Conservation (phyloP, 306 rosid genomes). For the Cucumis hystrix region DNA sequence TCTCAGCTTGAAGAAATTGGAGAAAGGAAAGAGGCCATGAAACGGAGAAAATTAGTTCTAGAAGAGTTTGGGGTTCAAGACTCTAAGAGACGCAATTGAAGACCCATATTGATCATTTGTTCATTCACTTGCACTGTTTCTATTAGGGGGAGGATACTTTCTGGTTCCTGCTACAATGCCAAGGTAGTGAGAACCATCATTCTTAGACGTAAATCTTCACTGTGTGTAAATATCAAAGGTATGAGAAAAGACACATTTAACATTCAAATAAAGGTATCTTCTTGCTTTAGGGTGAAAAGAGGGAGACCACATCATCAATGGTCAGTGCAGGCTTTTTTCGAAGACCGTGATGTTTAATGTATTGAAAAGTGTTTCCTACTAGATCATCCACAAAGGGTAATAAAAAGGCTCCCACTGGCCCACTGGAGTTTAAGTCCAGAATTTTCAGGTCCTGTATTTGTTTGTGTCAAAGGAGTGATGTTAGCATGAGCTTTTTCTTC, state of each 20-base stretch:
- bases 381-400: constrained; percentile 38
- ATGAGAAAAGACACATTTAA: constrained; percentile 57
- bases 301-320: constrained; percentile 58
- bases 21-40: constrained; percentile 54
- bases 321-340: constrained; percentile 72
- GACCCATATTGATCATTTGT: constrained; percentile 50
- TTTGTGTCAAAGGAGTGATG: constrained; percentile 2
- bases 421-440: constrained; percentile 28
- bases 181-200: constrained; percentile 58
- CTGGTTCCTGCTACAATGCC: constrained; percentile 69
- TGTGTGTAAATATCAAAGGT: constrained; percentile 56
- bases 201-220: constrained; percentile 52
- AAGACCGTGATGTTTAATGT: constrained; percentile 60
- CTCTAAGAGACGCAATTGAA: constrained; percentile 45
- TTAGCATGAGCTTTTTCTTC: constrained; percentile 17
- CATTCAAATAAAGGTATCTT: constrained; percentile 51
- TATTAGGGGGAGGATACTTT: constrained; percentile 49
- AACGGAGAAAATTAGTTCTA: constrained; percentile 48
- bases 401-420: constrained; percentile 57
- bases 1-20: constrained; percentile 42
- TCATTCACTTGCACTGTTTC: constrained; percentile 55
- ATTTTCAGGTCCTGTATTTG: background rate
- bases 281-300: constrained; percentile 68
- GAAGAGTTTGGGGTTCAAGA: constrained; percentile 50
- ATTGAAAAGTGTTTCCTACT: constrained; percentile 49